Evolutionary conservation across 2,329 filamentous ascomycete species (phyloP), one percentile per base, ranked within the genome.

Genomic region (Elsinoe perseae): DNA sequence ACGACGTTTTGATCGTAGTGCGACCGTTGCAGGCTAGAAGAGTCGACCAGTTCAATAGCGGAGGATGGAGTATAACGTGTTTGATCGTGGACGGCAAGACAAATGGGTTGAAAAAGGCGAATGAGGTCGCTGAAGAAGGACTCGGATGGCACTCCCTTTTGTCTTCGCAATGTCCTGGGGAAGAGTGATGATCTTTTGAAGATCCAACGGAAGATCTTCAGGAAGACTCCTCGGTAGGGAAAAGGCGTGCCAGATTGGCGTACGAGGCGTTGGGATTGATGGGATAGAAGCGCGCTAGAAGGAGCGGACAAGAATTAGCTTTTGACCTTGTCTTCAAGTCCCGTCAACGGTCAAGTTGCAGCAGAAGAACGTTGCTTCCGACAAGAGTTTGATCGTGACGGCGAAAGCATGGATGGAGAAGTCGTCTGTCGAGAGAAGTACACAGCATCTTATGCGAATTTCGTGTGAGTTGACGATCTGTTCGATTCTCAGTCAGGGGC

Each of bases 11-110:
- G 53, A 56, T 44, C 38, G 53, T 28, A 56, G 36, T 36, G 20
- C 20, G 52, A 23, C 53, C 53, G 53, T 56, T 56, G 40, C 20
- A 36, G 53, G 53, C 53, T 32, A 56, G 53, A 56, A 30, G 53
- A 42, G 53, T 42, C 53, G 38, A 18, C 25, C 27, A 21, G 9
- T 40, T 56, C 53, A 42, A 56, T 56, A 56, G 53, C 36, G 42
- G 52, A 43, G 14, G 38, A 43, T 54, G 52, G n/a, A 25, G 28
- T 28, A 42, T 18, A 54, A 52, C 48, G 48, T 52, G 48, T 52
- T 52, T 52, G 48, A 52, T 38, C 48, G 30, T 52, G 48, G 30
- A 23, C 18, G 28, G 30, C 48, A 36, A 52, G 48, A 52, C 48
- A 44, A 12, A 10, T 18, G 14, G 14, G 32, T 16, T 28, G 30